phyloP scores from a whole-genome alignment of 352 stramenopile species.

The Phytophthora pistaciae region DNA sequence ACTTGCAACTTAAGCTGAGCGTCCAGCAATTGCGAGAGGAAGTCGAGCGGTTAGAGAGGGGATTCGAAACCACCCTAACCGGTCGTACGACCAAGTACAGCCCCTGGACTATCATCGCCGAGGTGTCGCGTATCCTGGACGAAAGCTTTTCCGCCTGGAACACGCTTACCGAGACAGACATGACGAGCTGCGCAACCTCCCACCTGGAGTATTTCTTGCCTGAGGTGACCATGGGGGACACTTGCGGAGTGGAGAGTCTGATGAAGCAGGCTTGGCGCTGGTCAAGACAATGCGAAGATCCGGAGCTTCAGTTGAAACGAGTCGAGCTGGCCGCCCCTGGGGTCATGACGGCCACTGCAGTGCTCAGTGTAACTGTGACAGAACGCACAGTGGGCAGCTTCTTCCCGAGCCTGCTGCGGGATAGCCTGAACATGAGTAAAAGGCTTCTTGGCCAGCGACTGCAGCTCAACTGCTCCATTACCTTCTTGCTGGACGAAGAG shows the following conservation, averaged over 20 bases:
- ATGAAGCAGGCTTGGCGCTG: neutral
- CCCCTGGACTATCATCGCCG: constrained; percentile 11
- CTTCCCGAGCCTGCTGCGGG: neutral
- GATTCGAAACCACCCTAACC: neutral
- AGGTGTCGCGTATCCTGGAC: constrained; percentile 2
- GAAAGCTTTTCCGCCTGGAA: neutral
- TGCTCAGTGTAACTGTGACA: neutral
- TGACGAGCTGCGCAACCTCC: neutral
- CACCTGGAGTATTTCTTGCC: neutral
- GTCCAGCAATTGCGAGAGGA: constrained; percentile 6
- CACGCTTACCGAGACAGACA: neutral
- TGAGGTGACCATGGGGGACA: constrained; percentile 3
- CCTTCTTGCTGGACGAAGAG: neutral
- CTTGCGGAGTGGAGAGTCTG: neutral
- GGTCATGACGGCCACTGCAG: neutral
- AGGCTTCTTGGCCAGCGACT: neutral
- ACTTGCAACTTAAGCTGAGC: constrained; percentile 10
- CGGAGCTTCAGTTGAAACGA: neutral
- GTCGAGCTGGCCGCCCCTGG: neutral
- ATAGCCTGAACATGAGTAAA: neutral
- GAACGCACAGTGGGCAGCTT: neutral
- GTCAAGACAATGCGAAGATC: neutral
- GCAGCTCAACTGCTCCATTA: neutral
- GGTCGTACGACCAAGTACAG: constrained; percentile 1
- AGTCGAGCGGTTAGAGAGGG: constrained; percentile 1